Evolutionary conservation across 2,329 filamentous ascomycete genomes (phyloP), one percentile per base, ranked within the genome.

Genomic region (Phialophora macrospora): DNA sequence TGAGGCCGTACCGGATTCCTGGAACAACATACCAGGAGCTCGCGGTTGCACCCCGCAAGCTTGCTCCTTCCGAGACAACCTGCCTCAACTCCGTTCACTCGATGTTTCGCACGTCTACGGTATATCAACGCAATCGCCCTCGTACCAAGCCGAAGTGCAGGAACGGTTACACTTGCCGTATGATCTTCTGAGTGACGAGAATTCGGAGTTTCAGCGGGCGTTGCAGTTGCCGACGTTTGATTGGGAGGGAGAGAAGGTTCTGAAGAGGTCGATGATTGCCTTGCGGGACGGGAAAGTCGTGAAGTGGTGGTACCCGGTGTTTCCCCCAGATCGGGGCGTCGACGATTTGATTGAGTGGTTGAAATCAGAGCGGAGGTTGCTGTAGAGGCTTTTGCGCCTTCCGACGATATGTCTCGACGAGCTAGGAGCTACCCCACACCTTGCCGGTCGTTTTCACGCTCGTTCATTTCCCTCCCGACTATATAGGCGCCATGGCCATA

Each of bases 1-100:
- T 64, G 78, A 81, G 66, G 75, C 70, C 1, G 75, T 81, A n/a
- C 74, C 78, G 51, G 74, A 77, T 30, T 72, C 74, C 12, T 81
- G 78, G 79, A 78, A 81, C 70, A 67, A 73, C 17, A 80, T 80
- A 60, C 78, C 78, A 4, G 79, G 80, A 30, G 79, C 79, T 7
- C 72, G 78, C 63, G 79, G 79, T 60, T 81, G 79, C 70, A 80
- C 80, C 14, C 77, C 78, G 5, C 78, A 80, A 73, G 78, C 79
- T 14, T 80, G 80, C 71, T 76, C 76, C 11, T 81, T 81, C 73
- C 76, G 77, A 26, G 78, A 80, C 68, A 68, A 70, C 5, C 68
- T 72, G 1, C 55, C 71, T 3, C 72, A 75, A 11, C 72, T 80
- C 17, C 57, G 66, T n/a, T 52, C 66, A 2, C 62, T 70, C 6